Evolutionary conservation across 768 basidiomycete genomes (phyloP), one percentile per base, ranked within the genome.

Genomic region (Mrakia frigida): DNA sequence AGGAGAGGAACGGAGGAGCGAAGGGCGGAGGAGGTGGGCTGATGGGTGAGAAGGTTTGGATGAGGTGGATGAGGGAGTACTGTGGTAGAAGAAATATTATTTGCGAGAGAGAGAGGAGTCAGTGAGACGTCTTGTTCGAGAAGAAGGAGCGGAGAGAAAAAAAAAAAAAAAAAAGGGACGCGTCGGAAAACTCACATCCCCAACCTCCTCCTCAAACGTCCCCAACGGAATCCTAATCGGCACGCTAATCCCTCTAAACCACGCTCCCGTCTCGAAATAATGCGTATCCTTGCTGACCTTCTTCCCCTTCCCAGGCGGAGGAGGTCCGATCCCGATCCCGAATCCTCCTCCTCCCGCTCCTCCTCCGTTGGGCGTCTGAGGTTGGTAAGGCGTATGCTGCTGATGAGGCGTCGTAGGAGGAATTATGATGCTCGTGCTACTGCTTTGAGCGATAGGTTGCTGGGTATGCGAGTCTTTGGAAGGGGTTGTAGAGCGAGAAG

Each of bases 191-290:
- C 89, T 82, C 82, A 98, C 96, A 83, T 98, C 95, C 63, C 97
- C 95, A 75, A 99, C 93, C 86, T 99, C 97, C 83, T 95, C 93
- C 0, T 92, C 88, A 82, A 97, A 98, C 1, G 90, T 91, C 28
- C 89, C 88, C 65, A 97, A 84, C 0, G 97, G 97, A 83, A 98
- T 88, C 81, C 93, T 91, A 81, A 98, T 93, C 21, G 94, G 95
- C 41, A 98, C 83, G 39, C 88, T 88, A 78, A 94, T 78, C 74
- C 90, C 90, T 82, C 90, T 91, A 84, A 94, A 96, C 21, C 86
- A 88, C 74, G 96, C 91, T 16, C 87, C 87, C 1, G 95, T 92
- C 81, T 94, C 90, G 84, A 89, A 98, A 82, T 92, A 96, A 82
- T 98, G 95, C 52, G 95, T 98, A 86, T 99, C 96, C 68, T 86